phyloP scores from a whole-genome alignment of 1,139 yeast genomes.

The Geotrichum australiense region DNA sequence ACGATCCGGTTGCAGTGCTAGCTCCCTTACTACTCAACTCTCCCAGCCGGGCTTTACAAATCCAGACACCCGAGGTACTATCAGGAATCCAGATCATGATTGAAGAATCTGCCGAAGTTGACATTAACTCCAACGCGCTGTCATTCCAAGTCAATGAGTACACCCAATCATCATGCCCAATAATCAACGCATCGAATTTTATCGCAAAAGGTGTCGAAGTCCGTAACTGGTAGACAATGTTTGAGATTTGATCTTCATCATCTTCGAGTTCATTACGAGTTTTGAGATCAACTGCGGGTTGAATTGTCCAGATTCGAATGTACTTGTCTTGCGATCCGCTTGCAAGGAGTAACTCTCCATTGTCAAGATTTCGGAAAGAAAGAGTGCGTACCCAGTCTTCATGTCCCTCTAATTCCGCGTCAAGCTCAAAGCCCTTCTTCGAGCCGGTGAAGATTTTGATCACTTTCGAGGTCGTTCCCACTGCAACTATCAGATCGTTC shows the following conservation, averaged over 20 bases:
- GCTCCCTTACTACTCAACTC: constrained; percentile 95
- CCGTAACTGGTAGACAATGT: constrained; percentile 27
- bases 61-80: constrained; percentile 81
- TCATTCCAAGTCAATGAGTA: constrained; percentile 81
- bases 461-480: constrained; percentile 67
- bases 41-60: constrained; percentile 73
- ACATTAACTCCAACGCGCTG: constrained; percentile 43
- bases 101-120: constrained; percentile 91
- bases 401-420: constrained; percentile 68
- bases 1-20: constrained; percentile 94
- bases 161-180: constrained; percentile 99
- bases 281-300: constrained; percentile 40
- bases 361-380: constrained; percentile 47
- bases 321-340: constrained; percentile 87
- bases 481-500: constrained; percentile 44
- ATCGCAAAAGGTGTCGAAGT: constrained; percentile 43
- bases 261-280: constrained; percentile 16
- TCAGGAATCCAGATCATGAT: constrained; percentile 97
- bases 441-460: constrained; percentile 44
- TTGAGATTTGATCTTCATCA: constrained; percentile 23
- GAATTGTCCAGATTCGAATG: constrained; percentile 78
- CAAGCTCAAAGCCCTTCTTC: constrained; percentile 32
- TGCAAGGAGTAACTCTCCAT: constrained; percentile 51
- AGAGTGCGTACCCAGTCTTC: constrained; percentile 89
- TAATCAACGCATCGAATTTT: constrained; percentile 82